Evolutionary conservation across 2,329 filamentous ascomycete species (phyloP), one percentile per base, ranked within the genome.

Genomic region (Ophiostoma pallidulum): DNA sequence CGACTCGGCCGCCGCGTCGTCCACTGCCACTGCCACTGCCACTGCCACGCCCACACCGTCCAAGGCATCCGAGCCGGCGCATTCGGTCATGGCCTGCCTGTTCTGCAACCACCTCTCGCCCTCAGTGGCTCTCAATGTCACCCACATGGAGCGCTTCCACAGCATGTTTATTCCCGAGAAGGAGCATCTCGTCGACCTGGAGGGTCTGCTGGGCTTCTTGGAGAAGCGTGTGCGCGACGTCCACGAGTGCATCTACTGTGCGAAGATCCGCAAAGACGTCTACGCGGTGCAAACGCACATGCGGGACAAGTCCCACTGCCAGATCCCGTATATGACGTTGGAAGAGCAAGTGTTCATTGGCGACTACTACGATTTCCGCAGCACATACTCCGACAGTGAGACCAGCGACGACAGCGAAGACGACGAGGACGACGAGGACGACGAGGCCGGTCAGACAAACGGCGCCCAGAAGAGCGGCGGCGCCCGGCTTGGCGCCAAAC

Each of bases 151-250:
- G 62, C 84, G 86, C 51, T 82, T 84, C 58, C 92, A 98, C 62
- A 88, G 91, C 69, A 89, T 96, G 80, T 96, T 97, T 65, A 83
- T 98, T 52, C 92, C 92, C 0, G 92, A 98, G 64, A 85, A 81
- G 66, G 70, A 82, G 28, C 98, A 88, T 58, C 70, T 98, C 3
- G 80, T 85, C 4, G 78, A 98, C 59, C 63, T 92, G 3, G 83
- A 94, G 52, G 90, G 90, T 2, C 70, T 98, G 42, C 68, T 98
- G 51, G 73, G 74, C 46, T 82, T 89, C 53, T 73, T 98, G 13
- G 82, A 88, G 59, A 74, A 82, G 54, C 94, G 89, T 56, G 82
- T 98, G 35, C 77, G 82, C 52, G 78, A 88, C 50, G 78, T 83
- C 52, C 80, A 88, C 61, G 83, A 94, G 64, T 98, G 92, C 63